Percentiles rank a stretch among this genome's conserved stretches.
These are phyloP conservation scores for Discostella stelligeroides DNA, from an alignment of 108 stramenopile species.

Conservation along the genomic window DNA sequence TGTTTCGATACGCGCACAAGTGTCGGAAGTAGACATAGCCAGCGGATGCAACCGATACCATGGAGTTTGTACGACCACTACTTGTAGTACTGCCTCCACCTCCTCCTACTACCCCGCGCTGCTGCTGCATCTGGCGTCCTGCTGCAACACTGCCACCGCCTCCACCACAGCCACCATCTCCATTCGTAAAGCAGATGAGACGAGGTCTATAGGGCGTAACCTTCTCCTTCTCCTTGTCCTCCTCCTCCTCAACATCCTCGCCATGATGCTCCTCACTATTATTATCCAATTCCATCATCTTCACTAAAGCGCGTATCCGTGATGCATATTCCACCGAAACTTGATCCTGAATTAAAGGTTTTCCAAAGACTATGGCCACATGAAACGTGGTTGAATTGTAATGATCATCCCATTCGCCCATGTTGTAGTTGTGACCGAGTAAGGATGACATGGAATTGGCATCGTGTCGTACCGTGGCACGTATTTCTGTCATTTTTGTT, in stretches of 20 bases:
- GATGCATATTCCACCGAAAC: constrained; percentile 75
- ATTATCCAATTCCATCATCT: constrained; percentile 62
- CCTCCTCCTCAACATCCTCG: no score
- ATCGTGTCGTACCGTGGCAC: constrained; percentile 25
- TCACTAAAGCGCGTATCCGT: constrained; percentile 60
- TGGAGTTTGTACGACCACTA: no score
- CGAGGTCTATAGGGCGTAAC: constrained; percentile 45
- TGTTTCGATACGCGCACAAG: constrained; percentile 59
- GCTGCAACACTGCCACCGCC: no score
- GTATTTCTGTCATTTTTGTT: constrained; percentile 1
- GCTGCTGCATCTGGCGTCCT: no score
- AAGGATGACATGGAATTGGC: constrained; percentile 48
- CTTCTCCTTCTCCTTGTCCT: no score
- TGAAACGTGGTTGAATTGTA: constrained; percentile 43
- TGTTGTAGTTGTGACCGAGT: constrained; percentile 34
- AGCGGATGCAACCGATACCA: constrained; percentile 53
- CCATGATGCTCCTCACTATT: no score
- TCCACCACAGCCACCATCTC: neutral
- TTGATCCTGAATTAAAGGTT: constrained; percentile 62
- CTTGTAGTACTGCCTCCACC: neutral
- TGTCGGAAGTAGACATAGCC: constrained; percentile 77
- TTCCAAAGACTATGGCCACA: constrained; percentile 74
- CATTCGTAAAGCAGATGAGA: constrained; percentile 71
- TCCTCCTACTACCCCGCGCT: neutral
- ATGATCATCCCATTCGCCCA: constrained; percentile 42